phyloP scores from a whole-genome alignment of 1,284 basidiomycete species.

The Ganoderma lucidum region DNA sequence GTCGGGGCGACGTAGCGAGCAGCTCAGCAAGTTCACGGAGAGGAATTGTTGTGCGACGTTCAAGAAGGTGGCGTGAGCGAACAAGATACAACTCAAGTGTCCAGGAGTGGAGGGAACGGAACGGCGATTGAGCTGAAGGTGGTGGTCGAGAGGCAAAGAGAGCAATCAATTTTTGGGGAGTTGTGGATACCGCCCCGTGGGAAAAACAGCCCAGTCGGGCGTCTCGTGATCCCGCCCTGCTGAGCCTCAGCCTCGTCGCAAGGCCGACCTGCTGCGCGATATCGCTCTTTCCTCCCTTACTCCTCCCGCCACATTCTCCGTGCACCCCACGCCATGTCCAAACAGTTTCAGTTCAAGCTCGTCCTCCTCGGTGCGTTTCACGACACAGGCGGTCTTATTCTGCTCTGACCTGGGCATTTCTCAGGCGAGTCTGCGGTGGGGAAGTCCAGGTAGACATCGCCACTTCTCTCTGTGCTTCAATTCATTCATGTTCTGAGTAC shows the following conservation, averaged over 20 bases:
- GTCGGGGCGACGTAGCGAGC: slow-evolving; percentile 19
- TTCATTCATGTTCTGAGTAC: slow-evolving; percentile 25
- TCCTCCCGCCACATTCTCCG: slow-evolving; percentile 37
- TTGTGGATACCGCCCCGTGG: slow-evolving; percentile 30
- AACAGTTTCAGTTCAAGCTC: slow-evolving; percentile 90
- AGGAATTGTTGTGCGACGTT: slow-evolving; percentile 14
- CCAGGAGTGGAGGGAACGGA: slow-evolving; percentile 26
- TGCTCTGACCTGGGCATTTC: slow-evolving; percentile 1
- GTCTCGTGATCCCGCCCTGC: slow-evolving; percentile 21
- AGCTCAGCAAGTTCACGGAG: slow-evolving; percentile 23
- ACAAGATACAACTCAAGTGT: slow-evolving; percentile 32
- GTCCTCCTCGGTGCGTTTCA: slow-evolving; percentile 81
- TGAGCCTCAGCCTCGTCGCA: slow-evolving; percentile 23
- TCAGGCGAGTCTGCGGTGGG: slow-evolving; percentile 96
- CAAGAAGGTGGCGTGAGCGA: slow-evolving; percentile 18
- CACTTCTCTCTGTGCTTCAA: slow-evolving; percentile 16
- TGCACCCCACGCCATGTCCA: slow-evolving; percentile 67
- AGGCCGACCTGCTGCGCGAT: slow-evolving; percentile 35
- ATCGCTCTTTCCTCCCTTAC: slow-evolving; percentile 25
- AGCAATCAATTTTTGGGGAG: slow-evolving; percentile 32
- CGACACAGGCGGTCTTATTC: neutral
- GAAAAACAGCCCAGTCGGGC: slow-evolving; percentile 25
- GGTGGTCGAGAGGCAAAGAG: slow-evolving; percentile 33
- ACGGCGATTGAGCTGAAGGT: slow-evolving; percentile 30
- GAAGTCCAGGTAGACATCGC: slow-evolving; percentile 80